Conservation (phyloP, 768 basidiomycete species). For the Roridomyces roridus region DNA sequence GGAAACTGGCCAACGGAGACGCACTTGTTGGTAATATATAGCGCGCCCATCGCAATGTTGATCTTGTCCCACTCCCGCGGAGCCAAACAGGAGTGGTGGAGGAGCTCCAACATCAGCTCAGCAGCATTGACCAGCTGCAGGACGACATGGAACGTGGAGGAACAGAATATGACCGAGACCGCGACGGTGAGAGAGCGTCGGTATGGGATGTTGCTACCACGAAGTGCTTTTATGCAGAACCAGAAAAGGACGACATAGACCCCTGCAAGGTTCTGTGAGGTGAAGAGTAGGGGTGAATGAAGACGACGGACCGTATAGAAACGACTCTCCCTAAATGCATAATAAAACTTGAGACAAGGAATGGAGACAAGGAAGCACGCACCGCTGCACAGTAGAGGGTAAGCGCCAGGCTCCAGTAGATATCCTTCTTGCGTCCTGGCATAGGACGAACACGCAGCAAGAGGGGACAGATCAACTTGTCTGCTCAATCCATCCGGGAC, state of each 20-base stretch:
- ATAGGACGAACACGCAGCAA: constrained; percentile 11
- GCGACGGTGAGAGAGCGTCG: constrained; percentile 4
- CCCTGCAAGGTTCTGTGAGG: constrained; percentile 23
- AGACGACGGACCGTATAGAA: constrained; percentile 34
- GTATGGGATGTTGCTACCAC: constrained; percentile 1
- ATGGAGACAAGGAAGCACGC: neutral
- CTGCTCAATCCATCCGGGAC: neutral
- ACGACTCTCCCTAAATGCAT: constrained; percentile 30
- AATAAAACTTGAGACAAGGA: neutral
- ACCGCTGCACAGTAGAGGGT: constrained; percentile 18
- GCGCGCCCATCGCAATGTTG: constrained; percentile 27
- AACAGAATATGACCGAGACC: constrained; percentile 6
- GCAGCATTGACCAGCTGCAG: constrained; percentile 22
- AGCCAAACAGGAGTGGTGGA: neutral
- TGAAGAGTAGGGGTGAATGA: neutral
- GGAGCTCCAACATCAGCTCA: neutral
- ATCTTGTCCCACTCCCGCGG: constrained; percentile 1
- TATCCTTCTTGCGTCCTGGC: constrained; percentile 2
- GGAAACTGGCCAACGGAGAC: neutral
- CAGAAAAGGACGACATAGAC: constrained; percentile 37
- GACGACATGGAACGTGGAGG: constrained; percentile 16
- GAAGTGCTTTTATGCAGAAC: constrained; percentile 25
- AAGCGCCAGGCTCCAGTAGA: constrained; percentile 16
- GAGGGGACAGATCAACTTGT: constrained; percentile 11
- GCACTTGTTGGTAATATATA: constrained; percentile 34